Evolutionary conservation across 495 filamentous ascomycete species (phyloP).

Genomic region (Cetradonia linearis): DNA sequence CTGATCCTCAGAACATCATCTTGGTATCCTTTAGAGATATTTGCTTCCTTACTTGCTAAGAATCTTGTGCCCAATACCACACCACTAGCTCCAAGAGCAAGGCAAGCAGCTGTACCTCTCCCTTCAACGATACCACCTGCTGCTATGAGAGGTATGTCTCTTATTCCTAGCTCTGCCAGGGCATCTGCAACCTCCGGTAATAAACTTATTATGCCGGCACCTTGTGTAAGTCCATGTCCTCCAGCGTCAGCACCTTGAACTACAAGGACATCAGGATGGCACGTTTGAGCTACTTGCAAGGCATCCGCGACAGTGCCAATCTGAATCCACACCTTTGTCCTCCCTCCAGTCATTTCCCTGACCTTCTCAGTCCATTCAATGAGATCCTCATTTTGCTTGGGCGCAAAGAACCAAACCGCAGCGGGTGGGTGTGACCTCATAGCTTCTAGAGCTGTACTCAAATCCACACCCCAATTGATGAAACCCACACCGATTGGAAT

Average conservation of each 20-base stretch:
- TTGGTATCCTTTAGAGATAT: slow-evolving; percentile 46
- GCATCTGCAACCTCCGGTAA: slow-evolving; percentile 48
- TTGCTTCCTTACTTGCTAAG: slow-evolving; percentile 49
- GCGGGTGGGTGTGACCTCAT: slow-evolving; percentile 41
- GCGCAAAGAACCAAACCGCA: slow-evolving; percentile 63
- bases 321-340: slow-evolving; percentile 57
- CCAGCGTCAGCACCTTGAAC: slow-evolving; percentile 65
- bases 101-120: slow-evolving; percentile 47
- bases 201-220: slow-evolving; percentile 46
- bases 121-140: slow-evolving; percentile 62
- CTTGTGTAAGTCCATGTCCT: slow-evolving; percentile 53
- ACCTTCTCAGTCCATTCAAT: slow-evolving; percentile 40
- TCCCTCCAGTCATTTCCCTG: slow-evolving; percentile 29
- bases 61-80: slow-evolving; percentile 62
- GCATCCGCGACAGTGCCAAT: slow-evolving; percentile 54
- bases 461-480: slow-evolving; percentile 39
- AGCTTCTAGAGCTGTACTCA: slow-evolving; percentile 32
- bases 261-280: slow-evolving; percentile 53
- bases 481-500: slow-evolving; percentile 56
- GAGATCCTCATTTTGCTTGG: slow-evolving; percentile 37
- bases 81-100: slow-evolving; percentile 53
- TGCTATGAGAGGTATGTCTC: slow-evolving; percentile 45
- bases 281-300: slow-evolving; percentile 31
- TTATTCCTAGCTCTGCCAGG: slow-evolving; percentile 29
- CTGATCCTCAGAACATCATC: slow-evolving; percentile 44